phyloP scores from a whole-genome alignment of 441 rosid species.

The Brassica balearica region DNA sequence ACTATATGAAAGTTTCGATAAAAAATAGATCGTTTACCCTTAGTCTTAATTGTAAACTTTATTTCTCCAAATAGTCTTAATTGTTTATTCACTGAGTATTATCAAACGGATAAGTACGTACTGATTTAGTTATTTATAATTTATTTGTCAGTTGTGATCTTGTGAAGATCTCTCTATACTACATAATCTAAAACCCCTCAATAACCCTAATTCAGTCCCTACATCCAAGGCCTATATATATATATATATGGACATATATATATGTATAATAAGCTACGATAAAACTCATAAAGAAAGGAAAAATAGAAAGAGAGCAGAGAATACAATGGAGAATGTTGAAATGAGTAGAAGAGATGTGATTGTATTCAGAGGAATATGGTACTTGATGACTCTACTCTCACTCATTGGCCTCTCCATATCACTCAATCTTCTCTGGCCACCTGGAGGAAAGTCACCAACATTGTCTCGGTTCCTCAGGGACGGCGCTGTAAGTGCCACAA shows the following conservation, averaged over 20 bases:
- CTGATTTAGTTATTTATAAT: not conserved
- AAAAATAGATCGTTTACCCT: too few relatives aligned
- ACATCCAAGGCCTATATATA: not conserved
- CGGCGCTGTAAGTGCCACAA: not conserved
- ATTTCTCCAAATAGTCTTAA: not conserved
- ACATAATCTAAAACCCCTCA: not conserved
- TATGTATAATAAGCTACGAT: not conserved
- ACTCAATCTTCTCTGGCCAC: not conserved
- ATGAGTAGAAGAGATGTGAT: constrained; percentile 3
- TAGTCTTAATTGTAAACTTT: not conserved
- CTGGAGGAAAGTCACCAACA: not conserved
- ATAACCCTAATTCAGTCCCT: not conserved
- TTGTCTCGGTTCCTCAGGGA: not conserved
- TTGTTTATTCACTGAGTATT: not conserved
- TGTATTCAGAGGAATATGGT: constrained; percentile 3
- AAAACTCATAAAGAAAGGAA: not conserved
- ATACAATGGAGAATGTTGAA: not conserved
- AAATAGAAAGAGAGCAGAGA: not conserved
- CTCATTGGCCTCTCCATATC: constrained; percentile 7
- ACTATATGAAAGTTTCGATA: too few relatives aligned
- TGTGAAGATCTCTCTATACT: not conserved
- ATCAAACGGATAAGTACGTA: not conserved
- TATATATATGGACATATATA: too few relatives aligned
- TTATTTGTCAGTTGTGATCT: constrained; percentile 1
- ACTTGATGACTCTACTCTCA: not conserved